Percentiles rank a stretch among this genome's conserved stretches.
Evolutionary conservation across 495 filamentous ascomycete genomes (phyloP).

Genomic region (Daldinia bambusicola): DNA sequence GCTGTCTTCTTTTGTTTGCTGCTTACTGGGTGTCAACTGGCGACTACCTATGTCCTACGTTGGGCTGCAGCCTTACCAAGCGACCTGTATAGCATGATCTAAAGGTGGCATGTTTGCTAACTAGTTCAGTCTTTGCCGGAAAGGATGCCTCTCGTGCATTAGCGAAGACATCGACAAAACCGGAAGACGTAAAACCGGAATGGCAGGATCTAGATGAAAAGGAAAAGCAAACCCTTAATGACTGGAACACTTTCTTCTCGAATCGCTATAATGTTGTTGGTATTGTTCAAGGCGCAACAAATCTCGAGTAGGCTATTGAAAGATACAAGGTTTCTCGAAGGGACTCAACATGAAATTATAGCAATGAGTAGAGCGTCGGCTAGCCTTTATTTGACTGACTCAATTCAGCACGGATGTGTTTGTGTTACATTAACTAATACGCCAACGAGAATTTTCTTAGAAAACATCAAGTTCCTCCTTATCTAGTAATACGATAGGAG

Average conservation of each 20-base stretch:
- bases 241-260: conserved; percentile 95
- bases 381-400: conserved; percentile 3
- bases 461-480: background rate
- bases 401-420: background rate
- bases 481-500: too few species aligned
- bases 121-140: conserved; percentile 82
- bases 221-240: conserved; percentile 82
- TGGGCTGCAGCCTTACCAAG: conserved; percentile 16
- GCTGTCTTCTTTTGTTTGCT: conserved; percentile 26
- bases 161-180: conserved; percentile 84
- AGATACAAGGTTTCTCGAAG: background rate
- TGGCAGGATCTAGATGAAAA: conserved; percentile 89
- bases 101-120: conserved; percentile 37
- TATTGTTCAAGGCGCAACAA: conserved; percentile 70
- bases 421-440: background rate
- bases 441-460: background rate
- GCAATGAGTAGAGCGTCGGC: background rate
- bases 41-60: conserved; percentile 25
- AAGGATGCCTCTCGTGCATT: conserved; percentile 94
- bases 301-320: conserved; percentile 47
- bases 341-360: background rate
- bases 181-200: conserved; percentile 82
- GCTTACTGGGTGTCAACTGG: background rate
- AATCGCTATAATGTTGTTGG: conserved; percentile 96
- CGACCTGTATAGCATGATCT: conserved; percentile 3